Percentiles rank a stretch among this genome's conserved stretches.
Conservation (phyloP, 345 rosid genomes). For the Syzygium aqueum region DNA sequence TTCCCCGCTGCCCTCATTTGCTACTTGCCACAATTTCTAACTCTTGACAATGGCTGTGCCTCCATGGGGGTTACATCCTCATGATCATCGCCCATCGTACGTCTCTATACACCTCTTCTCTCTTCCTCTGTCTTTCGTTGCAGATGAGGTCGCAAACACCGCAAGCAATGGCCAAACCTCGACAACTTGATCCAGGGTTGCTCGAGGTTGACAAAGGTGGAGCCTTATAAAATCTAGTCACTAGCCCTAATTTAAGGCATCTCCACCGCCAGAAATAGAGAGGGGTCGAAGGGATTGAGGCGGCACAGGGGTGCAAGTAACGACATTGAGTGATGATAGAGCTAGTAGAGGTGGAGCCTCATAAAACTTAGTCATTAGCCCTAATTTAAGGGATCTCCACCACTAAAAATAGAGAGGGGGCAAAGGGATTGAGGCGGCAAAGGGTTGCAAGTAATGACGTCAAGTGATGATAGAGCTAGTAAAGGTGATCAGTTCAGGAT, state of each 20-base stretch:
- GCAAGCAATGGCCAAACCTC: too few relatives aligned
- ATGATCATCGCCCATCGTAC: neutral
- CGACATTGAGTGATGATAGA: neutral
- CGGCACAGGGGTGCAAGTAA: neutral
- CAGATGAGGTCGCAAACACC: neutral
- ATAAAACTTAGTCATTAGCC: too few relatives aligned
- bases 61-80: neutral
- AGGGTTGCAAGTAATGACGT: neutral
- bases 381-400: too few relatives aligned
- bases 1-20: neutral
- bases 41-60: neutral
- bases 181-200: too few relatives aligned
- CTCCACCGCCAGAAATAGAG: neutral
- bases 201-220: too few relatives aligned
- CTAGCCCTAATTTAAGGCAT: too few relatives aligned
- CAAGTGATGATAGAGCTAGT: neutral
- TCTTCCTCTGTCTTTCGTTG: neutral
- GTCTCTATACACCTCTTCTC: neutral
- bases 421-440: neutral
- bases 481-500: neutral
- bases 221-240: too few relatives aligned
- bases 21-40: neutral
- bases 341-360: neutral
- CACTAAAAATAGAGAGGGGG: neutral
- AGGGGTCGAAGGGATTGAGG: neutral